A percentile compares a stretch with the other conserved stretches of the same genome.
These are phyloP conservation scores for Fraxinus cuspidata DNA, from an alignment of 257 asterid species.

Conservation along the genomic window DNA sequence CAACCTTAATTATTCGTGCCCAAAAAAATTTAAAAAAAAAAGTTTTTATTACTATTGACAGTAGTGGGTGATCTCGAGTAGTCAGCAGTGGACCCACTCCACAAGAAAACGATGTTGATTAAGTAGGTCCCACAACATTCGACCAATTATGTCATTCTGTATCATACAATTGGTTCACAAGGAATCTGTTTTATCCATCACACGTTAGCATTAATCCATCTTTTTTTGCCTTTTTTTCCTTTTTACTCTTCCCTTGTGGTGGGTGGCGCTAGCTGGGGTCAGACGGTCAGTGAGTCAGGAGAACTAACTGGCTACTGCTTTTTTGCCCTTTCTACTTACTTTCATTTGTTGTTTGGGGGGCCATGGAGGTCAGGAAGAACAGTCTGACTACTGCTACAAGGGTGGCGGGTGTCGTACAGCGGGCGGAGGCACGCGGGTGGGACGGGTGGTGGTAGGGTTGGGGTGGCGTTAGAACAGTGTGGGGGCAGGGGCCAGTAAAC, in stretches of 20 bases:
- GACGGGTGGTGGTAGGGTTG: background rate
- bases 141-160: constrained; percentile 14
- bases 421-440: background rate
- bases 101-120: constrained; percentile 33
- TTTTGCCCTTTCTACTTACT: background rate
- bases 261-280: background rate
- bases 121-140: constrained; percentile 26
- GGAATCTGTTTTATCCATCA: constrained; percentile 32
- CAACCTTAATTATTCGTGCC: constrained; percentile 8
- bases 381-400: background rate
- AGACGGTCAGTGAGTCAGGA: background rate
- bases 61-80: background rate
- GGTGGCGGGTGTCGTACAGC: constrained; percentile 5
- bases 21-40: background rate
- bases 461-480: background rate
- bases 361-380: background rate
- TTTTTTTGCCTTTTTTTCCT: background rate
- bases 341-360: background rate
- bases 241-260: background rate
- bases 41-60: background rate
- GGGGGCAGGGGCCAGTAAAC: background rate
- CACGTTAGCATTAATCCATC: constrained; percentile 12
- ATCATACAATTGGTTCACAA: constrained; percentile 26
- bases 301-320: background rate
- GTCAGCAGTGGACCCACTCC: background rate